phyloP scores from a whole-genome alignment of 148 eudicot genomes.

The Chenopodium formosanum region DNA sequence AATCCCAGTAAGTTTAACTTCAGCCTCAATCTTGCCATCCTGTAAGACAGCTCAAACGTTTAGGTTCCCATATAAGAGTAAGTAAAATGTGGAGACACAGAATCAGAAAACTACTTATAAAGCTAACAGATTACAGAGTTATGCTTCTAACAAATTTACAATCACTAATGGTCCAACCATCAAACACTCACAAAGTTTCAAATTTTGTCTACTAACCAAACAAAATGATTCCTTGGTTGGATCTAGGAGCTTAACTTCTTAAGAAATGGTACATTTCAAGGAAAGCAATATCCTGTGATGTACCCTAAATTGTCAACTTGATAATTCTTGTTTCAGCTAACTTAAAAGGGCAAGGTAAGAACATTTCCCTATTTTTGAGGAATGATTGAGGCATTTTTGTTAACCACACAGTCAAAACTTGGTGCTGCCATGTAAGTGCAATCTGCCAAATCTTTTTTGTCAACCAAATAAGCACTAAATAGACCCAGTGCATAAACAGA shows the following conservation, averaged over 20 bases:
- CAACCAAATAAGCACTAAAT: not conserved
- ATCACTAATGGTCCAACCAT: not conserved
- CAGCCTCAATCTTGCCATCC: slow-evolving; percentile 99
- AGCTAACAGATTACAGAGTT: not conserved
- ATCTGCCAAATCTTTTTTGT: not conserved
- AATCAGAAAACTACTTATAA: not conserved
- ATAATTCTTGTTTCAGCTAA: not conserved
- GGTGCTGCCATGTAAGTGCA: not conserved
- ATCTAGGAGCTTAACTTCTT: not conserved
- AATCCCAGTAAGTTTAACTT: slow-evolving; percentile 95
- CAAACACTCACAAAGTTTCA: not conserved
- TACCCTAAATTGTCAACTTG: not conserved
- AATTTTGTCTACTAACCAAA: not conserved
- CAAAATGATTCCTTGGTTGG: not conserved
- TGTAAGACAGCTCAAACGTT: slow-evolving; percentile 29
- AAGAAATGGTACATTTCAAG: not conserved
- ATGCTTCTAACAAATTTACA: not conserved
- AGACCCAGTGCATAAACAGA: not conserved
- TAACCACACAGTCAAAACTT: not conserved
- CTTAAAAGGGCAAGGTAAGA: not conserved
- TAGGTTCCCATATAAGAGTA: not conserved
- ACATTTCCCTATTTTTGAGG: not conserved
- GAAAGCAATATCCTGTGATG: not conserved
- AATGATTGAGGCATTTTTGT: not conserved
- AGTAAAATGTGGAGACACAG: not conserved